phyloP scores from a whole-genome alignment of 352 stramenopile species.

The Phytophthora pisi region DNA sequence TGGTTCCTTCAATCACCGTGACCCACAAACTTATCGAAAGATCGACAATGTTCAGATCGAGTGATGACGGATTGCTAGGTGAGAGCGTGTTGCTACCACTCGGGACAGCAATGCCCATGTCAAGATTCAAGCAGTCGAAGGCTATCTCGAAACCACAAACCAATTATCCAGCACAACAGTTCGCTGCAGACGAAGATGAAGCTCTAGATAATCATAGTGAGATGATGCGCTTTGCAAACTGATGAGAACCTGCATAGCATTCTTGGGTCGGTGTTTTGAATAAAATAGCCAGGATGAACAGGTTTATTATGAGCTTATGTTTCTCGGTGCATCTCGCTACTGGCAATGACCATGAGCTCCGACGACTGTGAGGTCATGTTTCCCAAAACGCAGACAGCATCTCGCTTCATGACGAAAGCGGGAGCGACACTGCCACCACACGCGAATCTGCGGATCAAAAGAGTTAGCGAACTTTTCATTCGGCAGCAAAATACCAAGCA shows the following conservation, averaged over 20 bases:
- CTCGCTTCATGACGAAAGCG: slow-evolving; percentile 58
- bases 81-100: slow-evolving; percentile 60
- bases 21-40: background rate
- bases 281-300: background rate
- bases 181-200: background rate
- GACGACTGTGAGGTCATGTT: slow-evolving; percentile 42
- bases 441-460: slow-evolving; percentile 30
- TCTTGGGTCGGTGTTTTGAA: background rate
- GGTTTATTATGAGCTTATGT: background rate
- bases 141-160: background rate
- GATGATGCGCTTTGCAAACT: slow-evolving; percentile 39
- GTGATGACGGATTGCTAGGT: slow-evolving; percentile 11
- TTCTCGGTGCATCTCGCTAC: slow-evolving; percentile 12
- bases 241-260: background rate
- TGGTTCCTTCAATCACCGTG: background rate
- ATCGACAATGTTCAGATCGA: slow-evolving; percentile 8
- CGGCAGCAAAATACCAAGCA: slow-evolving; percentile 2
- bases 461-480: background rate
- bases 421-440: slow-evolving; percentile 51
- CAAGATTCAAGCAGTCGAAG: slow-evolving; percentile 9
- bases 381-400: slow-evolving; percentile 54
- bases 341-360: slow-evolving; percentile 23
- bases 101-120: slow-evolving; percentile 1
- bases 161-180: slow-evolving; percentile 6
- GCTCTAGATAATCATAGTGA: slow-evolving; percentile 45